These are phyloP conservation scores for Thecaphora thlaspeos DNA, from an alignment of 1,284 basidiomycete species.

Conservation along the genomic window DNA sequence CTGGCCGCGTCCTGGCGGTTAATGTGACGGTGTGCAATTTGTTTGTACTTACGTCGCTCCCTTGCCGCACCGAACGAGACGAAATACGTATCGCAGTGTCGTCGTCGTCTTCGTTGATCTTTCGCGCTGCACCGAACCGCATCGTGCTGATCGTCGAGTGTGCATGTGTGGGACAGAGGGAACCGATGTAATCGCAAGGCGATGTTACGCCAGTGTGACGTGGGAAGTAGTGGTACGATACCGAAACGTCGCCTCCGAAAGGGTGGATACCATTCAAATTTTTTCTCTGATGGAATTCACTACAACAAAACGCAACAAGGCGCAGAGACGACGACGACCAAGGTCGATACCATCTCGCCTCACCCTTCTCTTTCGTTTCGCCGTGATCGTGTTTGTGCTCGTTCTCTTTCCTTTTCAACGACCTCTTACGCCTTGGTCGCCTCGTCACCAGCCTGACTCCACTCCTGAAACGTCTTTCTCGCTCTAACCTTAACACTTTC, in stretches of 20 bases:
- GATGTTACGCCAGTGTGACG: too few relatives aligned
- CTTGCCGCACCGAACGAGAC: not conserved
- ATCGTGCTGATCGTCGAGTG: not conserved
- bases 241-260: too few relatives aligned
- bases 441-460: constrained; percentile 20
- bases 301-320: too few relatives aligned
- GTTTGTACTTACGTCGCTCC: too few relatives aligned
- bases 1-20: constrained; percentile 22
- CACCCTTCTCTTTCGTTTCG: not conserved
- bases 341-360: not conserved
- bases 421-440: not conserved
- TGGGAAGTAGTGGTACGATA: too few relatives aligned
- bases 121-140: too few relatives aligned
- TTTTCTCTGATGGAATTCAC: too few relatives aligned
- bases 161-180: not conserved
- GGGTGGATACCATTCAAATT: too few relatives aligned
- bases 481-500: constrained; percentile 31
- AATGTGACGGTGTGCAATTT: too few relatives aligned
- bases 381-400: not conserved
- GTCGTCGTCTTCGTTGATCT: too few relatives aligned
- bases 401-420: not conserved
- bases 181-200: not conserved
- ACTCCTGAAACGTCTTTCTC: constrained; percentile 44
- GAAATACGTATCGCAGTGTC: not conserved
- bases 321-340: not conserved